Conservation (phyloP, 2,329 filamentous ascomycete genomes). For the Exophiala viscosa region DNA sequence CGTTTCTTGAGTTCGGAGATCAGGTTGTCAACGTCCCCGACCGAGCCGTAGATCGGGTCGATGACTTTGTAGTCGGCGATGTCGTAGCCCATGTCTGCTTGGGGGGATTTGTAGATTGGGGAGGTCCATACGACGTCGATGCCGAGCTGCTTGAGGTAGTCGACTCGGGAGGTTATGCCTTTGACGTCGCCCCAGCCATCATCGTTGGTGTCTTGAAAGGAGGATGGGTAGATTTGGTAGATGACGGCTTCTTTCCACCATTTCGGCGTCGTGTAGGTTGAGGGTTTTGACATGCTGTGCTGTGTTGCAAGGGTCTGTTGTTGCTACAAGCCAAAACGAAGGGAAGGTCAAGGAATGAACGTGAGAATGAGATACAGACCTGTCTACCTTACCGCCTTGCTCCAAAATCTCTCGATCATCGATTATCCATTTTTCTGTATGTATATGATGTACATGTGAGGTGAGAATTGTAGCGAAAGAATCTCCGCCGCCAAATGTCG, state of each 20-base stretch:
- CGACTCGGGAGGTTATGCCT: slow-evolving; percentile 61
- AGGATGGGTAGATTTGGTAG: slow-evolving; percentile 60
- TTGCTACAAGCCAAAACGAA: too few species aligned
- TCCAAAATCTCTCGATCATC: not conserved
- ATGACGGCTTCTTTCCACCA: slow-evolving; percentile 59
- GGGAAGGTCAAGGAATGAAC: not conserved
- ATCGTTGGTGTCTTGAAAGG: slow-evolving; percentile 48
- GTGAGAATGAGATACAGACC: not conserved
- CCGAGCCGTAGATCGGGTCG: slow-evolving; percentile 45
- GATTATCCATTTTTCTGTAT: not conserved
- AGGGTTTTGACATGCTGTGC: slow-evolving; percentile 9
- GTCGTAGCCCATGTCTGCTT: slow-evolving; percentile 52
- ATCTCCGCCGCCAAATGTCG: slow-evolving; percentile 20
- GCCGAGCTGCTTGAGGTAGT: slow-evolving; percentile 61
- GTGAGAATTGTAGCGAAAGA: slow-evolving; percentile 11
- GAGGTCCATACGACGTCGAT: slow-evolving; percentile 59
- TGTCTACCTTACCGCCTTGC: not conserved
- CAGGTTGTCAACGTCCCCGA: slow-evolving; percentile 45
- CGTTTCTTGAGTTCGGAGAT: slow-evolving; percentile 43
- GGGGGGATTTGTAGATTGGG: slow-evolving; percentile 51
- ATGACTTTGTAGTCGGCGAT: slow-evolving; percentile 44
- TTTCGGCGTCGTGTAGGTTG: slow-evolving; percentile 21
- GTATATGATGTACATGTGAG: not conserved
- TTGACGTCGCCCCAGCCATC: slow-evolving; percentile 62
- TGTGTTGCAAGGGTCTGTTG: too few species aligned